Evolutionary conservation across 176 grass and related monocot species (phyloP), one percentile per base, ranked within the genome.

Genomic region (Aegilops umbellulata): DNA sequence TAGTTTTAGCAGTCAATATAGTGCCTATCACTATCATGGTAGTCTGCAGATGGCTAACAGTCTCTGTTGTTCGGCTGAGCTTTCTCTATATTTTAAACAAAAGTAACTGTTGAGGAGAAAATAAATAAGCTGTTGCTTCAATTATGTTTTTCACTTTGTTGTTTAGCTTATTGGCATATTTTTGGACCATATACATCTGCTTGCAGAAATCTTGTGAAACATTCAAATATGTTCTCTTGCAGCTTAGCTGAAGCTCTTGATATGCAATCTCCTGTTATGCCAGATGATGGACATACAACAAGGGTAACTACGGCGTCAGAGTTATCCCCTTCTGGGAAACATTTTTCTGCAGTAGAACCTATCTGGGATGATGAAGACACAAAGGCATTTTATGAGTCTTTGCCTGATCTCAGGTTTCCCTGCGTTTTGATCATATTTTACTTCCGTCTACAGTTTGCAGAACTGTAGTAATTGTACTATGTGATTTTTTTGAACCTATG

Each of bases 341-440:
- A 93, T 29, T 60, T 82, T 12, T 68, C 91, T 79, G 78, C 57
- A 32, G 65, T 86, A 58, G 79, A 96, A 87, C 87, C 85, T 80
- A 83, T 91, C 51, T 96, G 94, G 94, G 91, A 96, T 88, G 91
- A 93, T 86, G 94, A 96, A 83, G 91, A 93, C 77, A 96, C 94
- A 3, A 93, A 86, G 69, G 78, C 91, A 65, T 96, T 96, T 87
- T 96, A 96, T 80, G 94, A 93, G 83, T 91, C 91, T 66, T 93
- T 96, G 72, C 91, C 94, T 79, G 89, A 96, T 83, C 89, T 96
- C 44, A 96, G 94, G 94, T 93, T 69, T 82, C 68, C 61, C 47
- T 86, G 77, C 49, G 2, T 26, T 83, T 78, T 49, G 23, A 85
- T 80, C 8, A 67, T 69, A 78, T 79, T 32, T 82, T 72, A 67